Evolutionary conservation across 495 filamentous ascomycete genomes (phyloP).

Genomic region (Trichoderma erinaceum): DNA sequence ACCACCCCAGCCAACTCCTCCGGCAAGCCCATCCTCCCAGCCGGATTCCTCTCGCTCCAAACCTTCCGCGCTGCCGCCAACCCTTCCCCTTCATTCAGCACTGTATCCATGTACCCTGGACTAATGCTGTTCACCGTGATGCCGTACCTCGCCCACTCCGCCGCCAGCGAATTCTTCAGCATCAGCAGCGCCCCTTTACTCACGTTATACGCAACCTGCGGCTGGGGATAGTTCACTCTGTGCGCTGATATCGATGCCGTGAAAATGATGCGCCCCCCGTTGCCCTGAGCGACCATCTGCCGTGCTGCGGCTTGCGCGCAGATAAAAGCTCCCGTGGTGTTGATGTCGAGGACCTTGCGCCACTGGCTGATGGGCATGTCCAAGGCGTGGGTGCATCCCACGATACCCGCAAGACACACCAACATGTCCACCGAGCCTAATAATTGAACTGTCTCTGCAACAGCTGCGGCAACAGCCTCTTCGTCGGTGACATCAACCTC

Average conservation of each 20-base stretch:
- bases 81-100: constrained; percentile 62
- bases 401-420: constrained; percentile 63
- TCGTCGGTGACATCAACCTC: constrained; percentile 56
- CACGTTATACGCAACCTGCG: constrained; percentile 64
- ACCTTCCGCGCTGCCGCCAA: constrained; percentile 47
- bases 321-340: constrained; percentile 62
- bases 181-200: constrained; percentile 59
- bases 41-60: constrained; percentile 58
- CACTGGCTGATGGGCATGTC: constrained; percentile 51
- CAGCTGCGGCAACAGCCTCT: constrained; percentile 39
- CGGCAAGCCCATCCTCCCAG: constrained; percentile 61
- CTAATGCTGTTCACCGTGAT: constrained; percentile 65
- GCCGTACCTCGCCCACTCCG: constrained; percentile 56
- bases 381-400: constrained; percentile 51
- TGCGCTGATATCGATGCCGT: constrained; percentile 64
- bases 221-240: constrained; percentile 61
- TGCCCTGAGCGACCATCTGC: constrained; percentile 43
- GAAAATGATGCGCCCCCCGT: constrained; percentile 57
- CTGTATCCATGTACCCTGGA: constrained; percentile 77
- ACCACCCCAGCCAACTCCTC: constrained; percentile 62
- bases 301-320: constrained; percentile 59
- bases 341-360: constrained; percentile 58
- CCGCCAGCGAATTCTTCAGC: constrained; percentile 55
- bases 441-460: constrained; percentile 31
- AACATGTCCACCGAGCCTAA: constrained; percentile 54